Conservation (phyloP, 2,329 filamentous ascomycete genomes). For the Nannizzia gypsea region DNA sequence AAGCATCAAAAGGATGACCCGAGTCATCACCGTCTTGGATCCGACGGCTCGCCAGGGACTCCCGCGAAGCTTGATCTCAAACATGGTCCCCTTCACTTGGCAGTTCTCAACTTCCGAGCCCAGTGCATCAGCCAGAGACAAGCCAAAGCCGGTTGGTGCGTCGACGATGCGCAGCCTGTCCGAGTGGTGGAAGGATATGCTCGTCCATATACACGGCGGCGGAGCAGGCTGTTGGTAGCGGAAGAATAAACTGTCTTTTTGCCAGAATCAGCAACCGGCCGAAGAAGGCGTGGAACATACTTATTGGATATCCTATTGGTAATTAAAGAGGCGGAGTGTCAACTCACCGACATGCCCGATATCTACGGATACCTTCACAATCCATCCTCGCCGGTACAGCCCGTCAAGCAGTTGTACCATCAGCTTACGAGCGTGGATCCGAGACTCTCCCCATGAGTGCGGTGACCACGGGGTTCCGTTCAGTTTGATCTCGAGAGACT, state of each 20-base stretch:
- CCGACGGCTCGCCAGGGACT: slow-evolving; percentile 24
- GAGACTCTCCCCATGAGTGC: slow-evolving; percentile 18
- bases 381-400: slow-evolving; percentile 29
- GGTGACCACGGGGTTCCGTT: slow-evolving; percentile 26
- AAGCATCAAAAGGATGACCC: slow-evolving; percentile 26
- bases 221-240: slow-evolving; percentile 26
- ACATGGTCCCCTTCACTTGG: slow-evolving; percentile 12
- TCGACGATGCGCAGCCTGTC: slow-evolving; percentile 27
- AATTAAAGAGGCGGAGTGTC: background rate
- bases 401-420: slow-evolving; percentile 24
- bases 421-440: slow-evolving; percentile 22
- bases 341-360: slow-evolving; percentile 19
- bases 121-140: slow-evolving; percentile 15
- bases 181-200: slow-evolving; percentile 25
- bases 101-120: slow-evolving; percentile 6
- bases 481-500: slow-evolving; percentile 29
- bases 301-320: too few species aligned
- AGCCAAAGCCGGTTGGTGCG: slow-evolving; percentile 15
- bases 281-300: too few species aligned
- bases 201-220: slow-evolving; percentile 27
- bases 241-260: slow-evolving; percentile 29
- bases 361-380: slow-evolving; percentile 28
- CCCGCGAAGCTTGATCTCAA: slow-evolving; percentile 27
- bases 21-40: slow-evolving; percentile 26
- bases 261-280: too few species aligned